A percentile compares a stretch with the other conserved stretches of the same genome.
phyloP scores from a whole-genome alignment of 306 rosid species.

The Arachis hypogaea region DNA sequence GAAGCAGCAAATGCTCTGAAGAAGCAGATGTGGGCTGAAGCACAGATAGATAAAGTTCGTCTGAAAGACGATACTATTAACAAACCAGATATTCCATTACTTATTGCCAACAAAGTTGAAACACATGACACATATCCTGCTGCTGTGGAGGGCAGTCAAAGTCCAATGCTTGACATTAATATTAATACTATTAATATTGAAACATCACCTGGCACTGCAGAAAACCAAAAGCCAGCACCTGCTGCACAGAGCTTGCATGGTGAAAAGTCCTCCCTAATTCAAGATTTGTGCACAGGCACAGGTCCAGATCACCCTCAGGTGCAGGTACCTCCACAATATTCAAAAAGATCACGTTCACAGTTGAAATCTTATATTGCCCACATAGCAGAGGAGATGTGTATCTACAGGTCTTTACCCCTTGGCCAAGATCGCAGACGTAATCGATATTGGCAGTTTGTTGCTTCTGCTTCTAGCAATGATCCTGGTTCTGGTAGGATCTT shows the following conservation, averaged over 20 bases:
- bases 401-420: constrained; percentile 96
- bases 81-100: constrained; percentile 65
- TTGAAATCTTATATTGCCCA: constrained; percentile 90
- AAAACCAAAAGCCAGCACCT: constrained; percentile 57
- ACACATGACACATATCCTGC: constrained; percentile 55
- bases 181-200: constrained; percentile 53
- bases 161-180: constrained; percentile 74
- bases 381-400: constrained; percentile 93
- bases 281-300: constrained; percentile 59
- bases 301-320: constrained; percentile 69
- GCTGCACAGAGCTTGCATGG: constrained; percentile 49
- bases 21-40: constrained; percentile 99
- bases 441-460: constrained; percentile 95
- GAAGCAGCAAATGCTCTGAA: constrained; percentile 96
- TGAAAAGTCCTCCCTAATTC: constrained; percentile 59
- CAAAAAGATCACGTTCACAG: constrained; percentile 94
- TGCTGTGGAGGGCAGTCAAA: constrained; percentile 69
- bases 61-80: constrained; percentile 69
- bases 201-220: constrained; percentile 68
- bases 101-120: constrained; percentile 66
- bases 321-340: constrained; percentile 76
- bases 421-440: constrained; percentile 98
- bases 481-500: constrained; percentile 99
- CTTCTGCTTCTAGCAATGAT: constrained; percentile 90
- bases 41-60: constrained; percentile 93